These are phyloP conservation scores for Tuber umbilicatum DNA, from an alignment of 495 filamentous ascomycete species.

Conservation along the genomic window DNA sequence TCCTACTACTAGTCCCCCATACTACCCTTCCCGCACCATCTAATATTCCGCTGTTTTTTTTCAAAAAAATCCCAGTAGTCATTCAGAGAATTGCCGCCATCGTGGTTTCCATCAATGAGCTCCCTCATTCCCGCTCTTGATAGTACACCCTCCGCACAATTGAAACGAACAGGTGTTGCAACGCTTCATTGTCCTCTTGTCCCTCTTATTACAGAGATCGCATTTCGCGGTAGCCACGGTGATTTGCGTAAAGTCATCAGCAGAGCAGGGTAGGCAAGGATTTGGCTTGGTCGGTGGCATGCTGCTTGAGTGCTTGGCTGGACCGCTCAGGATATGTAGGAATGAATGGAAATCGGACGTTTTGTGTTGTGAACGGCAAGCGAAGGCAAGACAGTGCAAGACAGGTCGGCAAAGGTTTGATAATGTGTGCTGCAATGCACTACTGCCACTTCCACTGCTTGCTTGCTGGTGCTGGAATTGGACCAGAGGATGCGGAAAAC, in stretches of 20 bases:
- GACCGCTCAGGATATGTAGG: not conserved
- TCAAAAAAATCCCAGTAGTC: not conserved
- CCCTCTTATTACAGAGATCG: slow-evolving; percentile 48
- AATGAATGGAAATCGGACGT: not conserved
- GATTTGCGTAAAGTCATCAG: slow-evolving; percentile 38
- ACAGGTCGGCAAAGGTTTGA: not conserved
- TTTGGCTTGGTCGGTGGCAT: slow-evolving; percentile 17
- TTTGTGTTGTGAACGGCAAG: not conserved
- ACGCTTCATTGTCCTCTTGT: slow-evolving; percentile 46
- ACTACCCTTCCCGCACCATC: not conserved
- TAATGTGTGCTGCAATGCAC: not conserved
- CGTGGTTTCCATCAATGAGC: slow-evolving; percentile 22
- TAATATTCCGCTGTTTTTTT: not conserved
- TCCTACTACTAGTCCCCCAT: not conserved
- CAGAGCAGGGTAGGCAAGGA: slow-evolving; percentile 21
- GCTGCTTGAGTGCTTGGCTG: slow-evolving; percentile 5
- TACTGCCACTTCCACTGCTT: not conserved
- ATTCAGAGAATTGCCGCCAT: not conserved
- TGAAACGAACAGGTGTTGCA: slow-evolving; percentile 49
- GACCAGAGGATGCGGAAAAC: not conserved
- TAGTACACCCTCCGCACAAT: slow-evolving; percentile 45
- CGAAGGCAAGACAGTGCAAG: not conserved
- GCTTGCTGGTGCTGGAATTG: not conserved
- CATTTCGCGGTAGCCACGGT: slow-evolving; percentile 50
- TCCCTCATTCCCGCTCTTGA: slow-evolving; percentile 34